phyloP scores from a whole-genome alignment of 1,284 basidiomycete species.

The Athelia sp. region DNA sequence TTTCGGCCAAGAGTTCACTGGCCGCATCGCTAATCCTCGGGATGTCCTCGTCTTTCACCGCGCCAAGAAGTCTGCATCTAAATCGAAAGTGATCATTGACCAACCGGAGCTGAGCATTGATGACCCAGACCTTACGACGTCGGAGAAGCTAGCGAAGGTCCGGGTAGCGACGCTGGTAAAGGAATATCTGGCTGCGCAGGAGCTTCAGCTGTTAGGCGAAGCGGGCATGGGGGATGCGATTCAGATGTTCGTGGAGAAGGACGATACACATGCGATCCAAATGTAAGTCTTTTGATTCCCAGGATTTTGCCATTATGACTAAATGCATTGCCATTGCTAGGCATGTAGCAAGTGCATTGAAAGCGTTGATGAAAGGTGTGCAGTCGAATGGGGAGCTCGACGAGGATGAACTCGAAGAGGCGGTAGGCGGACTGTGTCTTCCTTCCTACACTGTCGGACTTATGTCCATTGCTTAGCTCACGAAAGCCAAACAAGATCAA shows the following conservation, averaged over 20 bases:
- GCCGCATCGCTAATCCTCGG: conserved; percentile 89
- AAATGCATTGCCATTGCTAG: conserved; percentile 34
- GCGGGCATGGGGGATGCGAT: conserved; percentile 90
- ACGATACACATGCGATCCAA: conserved; percentile 87
- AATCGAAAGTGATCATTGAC: conserved; percentile 56
- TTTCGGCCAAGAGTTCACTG: conserved; percentile 94
- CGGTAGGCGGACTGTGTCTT: conserved; percentile 39
- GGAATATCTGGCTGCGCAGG: conserved; percentile 87
- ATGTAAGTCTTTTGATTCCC: conserved; percentile 45
- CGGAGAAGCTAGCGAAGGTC: conserved; percentile 67
- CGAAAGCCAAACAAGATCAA: conserved; percentile 60
- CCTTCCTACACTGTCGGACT: conserved; percentile 2
- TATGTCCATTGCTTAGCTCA: conserved; percentile 39
- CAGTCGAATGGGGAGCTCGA: conserved; percentile 59
- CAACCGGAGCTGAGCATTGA: conserved; percentile 73
- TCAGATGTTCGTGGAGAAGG: conserved; percentile 93
- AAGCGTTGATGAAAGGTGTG: conserved; percentile 61
- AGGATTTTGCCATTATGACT: neutral
- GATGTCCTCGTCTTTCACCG: conserved; percentile 91
- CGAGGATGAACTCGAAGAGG: conserved; percentile 71
- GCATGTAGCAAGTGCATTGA: conserved; percentile 65
- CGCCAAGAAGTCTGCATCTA: conserved; percentile 61
- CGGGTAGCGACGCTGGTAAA: conserved; percentile 78
- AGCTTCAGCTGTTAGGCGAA: conserved; percentile 85
- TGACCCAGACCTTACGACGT: conserved; percentile 56